Evolutionary conservation across 306 rosid genomes (phyloP).

Genomic region (Quercus gilva): DNA sequence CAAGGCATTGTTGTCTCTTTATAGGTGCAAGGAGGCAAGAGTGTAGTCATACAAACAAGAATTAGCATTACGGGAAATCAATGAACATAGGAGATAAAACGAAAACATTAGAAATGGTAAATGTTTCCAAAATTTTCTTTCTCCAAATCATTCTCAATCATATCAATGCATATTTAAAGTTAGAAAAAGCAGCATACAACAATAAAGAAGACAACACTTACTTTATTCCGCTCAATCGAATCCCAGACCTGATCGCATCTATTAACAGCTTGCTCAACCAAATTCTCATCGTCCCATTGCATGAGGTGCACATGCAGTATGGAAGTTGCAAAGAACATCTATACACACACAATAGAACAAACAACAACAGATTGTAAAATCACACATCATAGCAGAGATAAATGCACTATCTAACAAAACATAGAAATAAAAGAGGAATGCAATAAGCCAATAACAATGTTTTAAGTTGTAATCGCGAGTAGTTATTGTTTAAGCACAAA

Average conservation of each 20-base stretch:
- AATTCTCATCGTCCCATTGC: conserved; percentile 82
- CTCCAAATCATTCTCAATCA: not conserved
- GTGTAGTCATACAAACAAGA: not conserved
- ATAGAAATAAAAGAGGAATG: not conserved
- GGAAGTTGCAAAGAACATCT: conserved; percentile 97
- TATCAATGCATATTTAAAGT: conserved; percentile 11
- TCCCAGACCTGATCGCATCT: conserved; percentile 81
- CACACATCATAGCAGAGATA: too few species aligned
- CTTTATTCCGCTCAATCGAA: conserved; percentile 61
- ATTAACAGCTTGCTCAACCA: conserved; percentile 78
- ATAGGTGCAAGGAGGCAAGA: conserved; percentile 21
- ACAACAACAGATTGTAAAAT: not conserved
- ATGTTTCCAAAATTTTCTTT: not conserved
- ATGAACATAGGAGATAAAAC: not conserved
- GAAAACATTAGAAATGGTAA: not conserved
- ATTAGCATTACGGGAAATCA: conserved; percentile 17
- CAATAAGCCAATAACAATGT: not conserved
- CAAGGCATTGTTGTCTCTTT: conserved; percentile 72
- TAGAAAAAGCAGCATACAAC: not conserved
- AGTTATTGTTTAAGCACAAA: too few species aligned
- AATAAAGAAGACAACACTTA: conserved; percentile 47
- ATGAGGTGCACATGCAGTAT: conserved; percentile 88
- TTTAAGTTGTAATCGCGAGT: too few species aligned
- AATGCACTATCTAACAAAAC: not conserved
- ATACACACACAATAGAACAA: conserved; percentile 28